phyloP scores from a whole-genome alignment of 2,329 filamentous ascomycete genomes.

The Basipetospora chlamydospora region DNA sequence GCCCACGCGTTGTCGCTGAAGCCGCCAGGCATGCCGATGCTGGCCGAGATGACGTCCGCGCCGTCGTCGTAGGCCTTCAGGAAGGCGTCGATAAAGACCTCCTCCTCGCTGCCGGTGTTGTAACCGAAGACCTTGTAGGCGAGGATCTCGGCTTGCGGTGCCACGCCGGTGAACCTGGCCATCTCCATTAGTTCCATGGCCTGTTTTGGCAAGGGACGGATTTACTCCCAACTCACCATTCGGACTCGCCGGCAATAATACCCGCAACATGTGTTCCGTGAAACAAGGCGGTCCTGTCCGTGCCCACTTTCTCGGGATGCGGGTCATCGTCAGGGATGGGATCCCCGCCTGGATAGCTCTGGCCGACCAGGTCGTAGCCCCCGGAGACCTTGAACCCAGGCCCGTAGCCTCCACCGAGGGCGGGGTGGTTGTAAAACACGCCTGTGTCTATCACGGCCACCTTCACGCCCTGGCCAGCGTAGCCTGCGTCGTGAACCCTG shows the following conservation, averaged over 20 bases:
- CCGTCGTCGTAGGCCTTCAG: conserved; percentile 19
- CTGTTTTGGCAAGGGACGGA: too few species aligned
- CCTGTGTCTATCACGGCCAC: conserved; percentile 26
- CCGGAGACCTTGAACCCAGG: conserved; percentile 22
- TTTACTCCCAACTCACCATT: too few species aligned
- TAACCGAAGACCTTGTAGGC: conserved; percentile 9
- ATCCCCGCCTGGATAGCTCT: conserved; percentile 3
- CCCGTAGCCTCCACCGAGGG: conserved; percentile 23
- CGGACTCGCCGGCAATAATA: conserved; percentile 11
- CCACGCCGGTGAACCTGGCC: conserved; percentile 10
- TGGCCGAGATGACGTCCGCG: conserved; percentile 27
- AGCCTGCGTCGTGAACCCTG: conserved; percentile 20
- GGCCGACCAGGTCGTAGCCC: conserved; percentile 23
- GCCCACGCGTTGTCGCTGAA: conserved; percentile 28
- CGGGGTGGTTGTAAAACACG: conserved; percentile 22
- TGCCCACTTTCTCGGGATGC: conserved; percentile 4
- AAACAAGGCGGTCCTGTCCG: conserved; percentile 8
- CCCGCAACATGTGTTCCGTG: conserved; percentile 23
- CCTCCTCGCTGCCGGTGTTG: conserved; percentile 12
- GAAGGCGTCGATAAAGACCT: conserved; percentile 19
- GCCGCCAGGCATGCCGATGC: conserved; percentile 23
- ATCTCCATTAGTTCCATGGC: too few species aligned
- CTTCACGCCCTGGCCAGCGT: conserved; percentile 21
- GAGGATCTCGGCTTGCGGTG: conserved; percentile 11
- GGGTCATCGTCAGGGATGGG: conserved; percentile 6